Conservation (phyloP, 371 early-diverging fungal species). For the Rhizopus delemar region DNA sequence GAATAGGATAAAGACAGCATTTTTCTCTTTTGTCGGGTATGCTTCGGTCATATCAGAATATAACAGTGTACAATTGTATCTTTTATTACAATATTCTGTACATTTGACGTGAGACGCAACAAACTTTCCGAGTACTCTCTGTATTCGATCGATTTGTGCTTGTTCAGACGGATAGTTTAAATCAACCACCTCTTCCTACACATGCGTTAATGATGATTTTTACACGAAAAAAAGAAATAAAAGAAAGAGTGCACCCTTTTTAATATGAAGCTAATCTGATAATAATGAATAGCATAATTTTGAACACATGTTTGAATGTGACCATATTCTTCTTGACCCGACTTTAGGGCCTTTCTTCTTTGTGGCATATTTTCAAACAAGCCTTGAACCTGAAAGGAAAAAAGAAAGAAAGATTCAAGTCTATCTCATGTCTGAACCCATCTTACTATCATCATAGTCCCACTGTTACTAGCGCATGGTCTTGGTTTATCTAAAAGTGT, state of each 20-base stretch:
- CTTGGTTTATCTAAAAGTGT: constrained; percentile 71
- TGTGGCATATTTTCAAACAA: constrained; percentile 81
- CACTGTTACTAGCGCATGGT: constrained; percentile 82
- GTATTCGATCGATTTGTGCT: constrained; percentile 72
- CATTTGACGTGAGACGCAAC: constrained; percentile 38
- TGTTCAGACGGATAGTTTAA: constrained; percentile 25
- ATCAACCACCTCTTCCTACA: background rate
- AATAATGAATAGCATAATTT: constrained; percentile 82
- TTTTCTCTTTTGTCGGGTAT: constrained; percentile 32
- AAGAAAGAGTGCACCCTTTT: constrained; percentile 56
- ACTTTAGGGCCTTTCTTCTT: constrained; percentile 72
- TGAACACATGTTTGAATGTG: constrained; percentile 74
- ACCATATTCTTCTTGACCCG: constrained; percentile 73
- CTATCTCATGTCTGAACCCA: background rate
- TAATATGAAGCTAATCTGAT: constrained; percentile 69
- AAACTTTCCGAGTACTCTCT: constrained; percentile 67
- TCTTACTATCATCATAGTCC: constrained; percentile 74
- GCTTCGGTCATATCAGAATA: constrained; percentile 54
- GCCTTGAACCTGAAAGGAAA: constrained; percentile 64
- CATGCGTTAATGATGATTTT: constrained; percentile 33
- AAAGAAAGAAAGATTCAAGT: background rate
- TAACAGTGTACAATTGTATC: background rate
- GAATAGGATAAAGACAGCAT: constrained; percentile 74
- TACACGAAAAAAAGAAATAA: background rate
- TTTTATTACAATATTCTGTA: background rate